Evolutionary conservation across 2,329 filamentous ascomycete genomes (phyloP).

Genomic region (Aspergillus floridensis): DNA sequence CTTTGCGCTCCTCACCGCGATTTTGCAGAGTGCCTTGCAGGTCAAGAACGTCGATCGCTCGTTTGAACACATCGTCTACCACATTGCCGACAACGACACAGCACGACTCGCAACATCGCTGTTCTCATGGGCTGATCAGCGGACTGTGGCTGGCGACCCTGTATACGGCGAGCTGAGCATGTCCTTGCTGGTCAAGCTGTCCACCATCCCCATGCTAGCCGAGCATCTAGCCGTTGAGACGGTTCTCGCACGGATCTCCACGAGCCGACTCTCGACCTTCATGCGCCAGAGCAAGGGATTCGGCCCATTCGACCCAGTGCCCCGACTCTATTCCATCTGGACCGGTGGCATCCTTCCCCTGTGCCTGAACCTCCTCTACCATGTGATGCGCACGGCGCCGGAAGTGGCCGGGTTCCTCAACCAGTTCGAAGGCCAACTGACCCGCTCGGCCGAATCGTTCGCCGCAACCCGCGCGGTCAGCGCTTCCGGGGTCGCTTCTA

Average conservation of each 20-base stretch:
- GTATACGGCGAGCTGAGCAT: constrained; percentile 91
- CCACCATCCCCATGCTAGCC: constrained; percentile 73
- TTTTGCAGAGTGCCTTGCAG: constrained; percentile 78
- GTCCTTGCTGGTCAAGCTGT: constrained; percentile 83
- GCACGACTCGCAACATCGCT: constrained; percentile 79
- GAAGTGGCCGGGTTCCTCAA: constrained; percentile 87
- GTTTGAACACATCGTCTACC: constrained; percentile 67
- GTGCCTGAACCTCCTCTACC: constrained; percentile 80
- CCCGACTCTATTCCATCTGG: constrained; percentile 86
- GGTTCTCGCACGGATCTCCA: constrained; percentile 73
- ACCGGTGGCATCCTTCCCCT: constrained; percentile 81
- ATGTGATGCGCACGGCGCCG: constrained; percentile 74
- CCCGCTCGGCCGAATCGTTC: constrained; percentile 69
- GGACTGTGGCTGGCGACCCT: constrained; percentile 75
- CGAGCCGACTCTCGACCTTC: constrained; percentile 73
- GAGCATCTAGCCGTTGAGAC: constrained; percentile 89
- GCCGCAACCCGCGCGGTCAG: constrained; percentile 50
- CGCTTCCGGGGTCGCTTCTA: constrained; percentile 41
- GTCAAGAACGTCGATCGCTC: constrained; percentile 73
- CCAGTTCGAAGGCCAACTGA: constrained; percentile 77
- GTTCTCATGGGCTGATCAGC: constrained; percentile 88
- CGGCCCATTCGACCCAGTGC: constrained; percentile 73
- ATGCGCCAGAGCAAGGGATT: constrained; percentile 67
- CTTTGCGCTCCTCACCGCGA: constrained; percentile 80
- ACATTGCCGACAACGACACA: constrained; percentile 64